phyloP scores from a whole-genome alignment of 805 yeast species.

The Yamadazyma paraphyllophila region DNA sequence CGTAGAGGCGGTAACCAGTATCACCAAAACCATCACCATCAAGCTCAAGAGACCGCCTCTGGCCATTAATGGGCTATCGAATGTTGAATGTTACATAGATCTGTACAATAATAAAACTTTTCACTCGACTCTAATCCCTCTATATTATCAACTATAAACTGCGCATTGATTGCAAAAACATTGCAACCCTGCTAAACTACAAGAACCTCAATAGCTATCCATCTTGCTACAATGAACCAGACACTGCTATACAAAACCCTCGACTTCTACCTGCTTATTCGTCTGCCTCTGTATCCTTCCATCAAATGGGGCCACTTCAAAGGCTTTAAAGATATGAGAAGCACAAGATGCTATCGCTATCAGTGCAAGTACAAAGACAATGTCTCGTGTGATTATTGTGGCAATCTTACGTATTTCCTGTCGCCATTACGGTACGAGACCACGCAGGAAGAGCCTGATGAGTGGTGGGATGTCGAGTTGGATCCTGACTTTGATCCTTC shows the following conservation, averaged over 20 bases:
- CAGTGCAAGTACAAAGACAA: slow-evolving; percentile 3
- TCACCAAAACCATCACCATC: slow-evolving; percentile 8
- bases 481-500: not conserved
- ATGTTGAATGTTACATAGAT: slow-evolving; percentile 1
- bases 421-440: slow-evolving; percentile 15
- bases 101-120: slow-evolving; percentile 5
- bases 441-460: not conserved
- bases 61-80: slow-evolving; percentile 1
- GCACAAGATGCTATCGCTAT: slow-evolving; percentile 10
- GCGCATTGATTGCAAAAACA: too few relatives aligned
- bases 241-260: not conserved
- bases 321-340: slow-evolving; percentile 14
- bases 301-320: slow-evolving; percentile 8
- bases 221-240: not conserved
- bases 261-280: not conserved
- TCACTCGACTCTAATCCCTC: not conserved
- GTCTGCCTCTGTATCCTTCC: slow-evolving; percentile 1
- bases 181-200: too few relatives aligned
- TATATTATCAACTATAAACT: not conserved
- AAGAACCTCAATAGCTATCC: not conserved
- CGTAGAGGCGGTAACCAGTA: slow-evolving; percentile 15
- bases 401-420: slow-evolving; percentile 15
- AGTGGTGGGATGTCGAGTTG: not conserved
- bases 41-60: slow-evolving; percentile 2
- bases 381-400: slow-evolving; percentile 16